Evolutionary conservation across 345 rosid species (phyloP).

Genomic region (Turnera subulata): DNA sequence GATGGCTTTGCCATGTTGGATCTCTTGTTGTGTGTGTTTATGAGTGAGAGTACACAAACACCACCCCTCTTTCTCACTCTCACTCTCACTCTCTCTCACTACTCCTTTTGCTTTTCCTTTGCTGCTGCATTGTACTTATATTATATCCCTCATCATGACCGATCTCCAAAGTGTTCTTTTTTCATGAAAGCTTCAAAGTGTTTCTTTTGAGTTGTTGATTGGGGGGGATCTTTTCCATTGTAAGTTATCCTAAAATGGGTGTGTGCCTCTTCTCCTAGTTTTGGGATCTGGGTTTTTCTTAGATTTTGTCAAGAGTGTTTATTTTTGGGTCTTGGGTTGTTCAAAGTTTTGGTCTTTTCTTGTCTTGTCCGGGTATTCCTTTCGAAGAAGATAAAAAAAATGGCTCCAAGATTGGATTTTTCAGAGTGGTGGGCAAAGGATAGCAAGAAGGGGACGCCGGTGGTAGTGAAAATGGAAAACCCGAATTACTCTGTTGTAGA

Average conservation of each 20-base stretch:
- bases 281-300: constrained; percentile 42
- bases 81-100: constrained; percentile 10
- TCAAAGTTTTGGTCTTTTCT: constrained; percentile 2
- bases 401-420: constrained; percentile 73
- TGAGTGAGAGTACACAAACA: constrained; percentile 9
- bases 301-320: not conserved
- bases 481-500: constrained; percentile 80
- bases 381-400: constrained; percentile 17
- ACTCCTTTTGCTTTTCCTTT: constrained; percentile 20
- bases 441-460: constrained; percentile 66
- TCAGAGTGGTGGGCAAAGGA: constrained; percentile 67
- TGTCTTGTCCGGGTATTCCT: not conserved
- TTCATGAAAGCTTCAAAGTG: constrained; percentile 1
- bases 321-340: constrained; percentile 5
- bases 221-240: constrained; percentile 18
- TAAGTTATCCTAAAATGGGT: constrained; percentile 21
- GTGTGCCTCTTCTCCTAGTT: constrained; percentile 28
- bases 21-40: constrained; percentile 18
- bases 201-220: constrained; percentile 7
- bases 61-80: constrained; percentile 5
- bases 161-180: constrained; percentile 32
- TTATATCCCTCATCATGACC: constrained; percentile 14
- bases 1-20: constrained; percentile 34
- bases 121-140: constrained; percentile 30
- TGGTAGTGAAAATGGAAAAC: constrained; percentile 85